These are phyloP conservation scores for Myochromella boudieri DNA, from an alignment of 768 basidiomycete species.

Conservation along the genomic window DNA sequence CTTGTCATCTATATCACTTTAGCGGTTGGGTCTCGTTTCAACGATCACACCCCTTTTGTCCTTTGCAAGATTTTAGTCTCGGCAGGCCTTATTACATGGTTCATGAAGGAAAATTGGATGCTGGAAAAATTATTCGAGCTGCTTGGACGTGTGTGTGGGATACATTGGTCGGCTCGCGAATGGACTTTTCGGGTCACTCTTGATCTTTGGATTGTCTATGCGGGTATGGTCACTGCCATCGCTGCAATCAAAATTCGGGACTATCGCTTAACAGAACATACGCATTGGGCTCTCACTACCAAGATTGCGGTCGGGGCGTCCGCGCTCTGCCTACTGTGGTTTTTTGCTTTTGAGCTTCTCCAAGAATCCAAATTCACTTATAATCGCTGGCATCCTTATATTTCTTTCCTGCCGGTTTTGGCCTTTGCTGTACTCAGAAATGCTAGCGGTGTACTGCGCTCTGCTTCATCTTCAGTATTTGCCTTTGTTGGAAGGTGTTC, in stretches of 20 bases:
- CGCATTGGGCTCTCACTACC: slow-evolving; percentile 57
- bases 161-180: slow-evolving; percentile 83
- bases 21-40: slow-evolving; percentile 66
- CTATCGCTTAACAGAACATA: slow-evolving; percentile 64
- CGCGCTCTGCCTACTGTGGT: slow-evolving; percentile 64
- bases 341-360: slow-evolving; percentile 76
- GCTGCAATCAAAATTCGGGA: slow-evolving; percentile 76
- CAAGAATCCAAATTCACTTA: slow-evolving; percentile 83
- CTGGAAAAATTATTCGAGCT: slow-evolving; percentile 64
- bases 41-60: slow-evolving; percentile 67
- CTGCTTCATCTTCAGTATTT: slow-evolving; percentile 66
- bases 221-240: slow-evolving; percentile 80
- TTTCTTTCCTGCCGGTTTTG: slow-evolving; percentile 77
- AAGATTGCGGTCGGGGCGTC: slow-evolving; percentile 53
- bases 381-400: slow-evolving; percentile 82
- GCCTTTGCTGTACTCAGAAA: slow-evolving; percentile 80
- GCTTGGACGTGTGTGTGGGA: slow-evolving; percentile 64
- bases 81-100: slow-evolving; percentile 58
- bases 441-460: slow-evolving; percentile 67
- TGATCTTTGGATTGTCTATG: slow-evolving; percentile 87
- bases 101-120: slow-evolving; percentile 64
- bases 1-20: slow-evolving; percentile 83
- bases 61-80: slow-evolving; percentile 70
- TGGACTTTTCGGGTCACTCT: slow-evolving; percentile 89
- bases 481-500: slow-evolving; percentile 85